A percentile compares a stretch with the other conserved stretches of the same genome.
Evolutionary conservation across 345 rosid genomes (phyloP).

Genomic region (Dipteronia sinensis): DNA sequence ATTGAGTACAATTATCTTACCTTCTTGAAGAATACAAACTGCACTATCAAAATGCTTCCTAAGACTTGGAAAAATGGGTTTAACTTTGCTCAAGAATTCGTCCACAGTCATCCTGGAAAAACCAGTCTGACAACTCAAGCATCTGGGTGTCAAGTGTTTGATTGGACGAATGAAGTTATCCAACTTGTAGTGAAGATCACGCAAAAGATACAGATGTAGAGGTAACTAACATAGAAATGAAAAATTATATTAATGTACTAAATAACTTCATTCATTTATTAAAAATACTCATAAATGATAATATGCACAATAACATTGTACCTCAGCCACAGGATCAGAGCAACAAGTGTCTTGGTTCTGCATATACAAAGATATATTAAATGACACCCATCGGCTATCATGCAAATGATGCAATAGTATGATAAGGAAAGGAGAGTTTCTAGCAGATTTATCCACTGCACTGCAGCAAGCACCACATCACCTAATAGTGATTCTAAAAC

Average conservation of each 20-base stretch:
- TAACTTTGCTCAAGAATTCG: slow-evolving; percentile 45
- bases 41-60: slow-evolving; percentile 57
- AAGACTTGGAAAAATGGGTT: slow-evolving; percentile 57
- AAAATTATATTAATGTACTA: slow-evolving; percentile 7
- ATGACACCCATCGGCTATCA: slow-evolving; percentile 14
- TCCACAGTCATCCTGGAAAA: slow-evolving; percentile 41
- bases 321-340: slow-evolving; percentile 76
- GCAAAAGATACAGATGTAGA: slow-evolving; percentile 62
- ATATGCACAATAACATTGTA: slow-evolving; percentile 26
- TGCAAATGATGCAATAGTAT: not conserved
- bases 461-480: not conserved
- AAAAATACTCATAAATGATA: not conserved
- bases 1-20: slow-evolving; percentile 37
- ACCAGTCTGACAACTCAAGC: slow-evolving; percentile 40
- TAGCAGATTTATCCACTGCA: not conserved
- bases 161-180: slow-evolving; percentile 50
- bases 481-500: not conserved
- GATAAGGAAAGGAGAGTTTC: not conserved
- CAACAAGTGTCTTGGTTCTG: slow-evolving; percentile 58
- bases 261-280: not conserved
- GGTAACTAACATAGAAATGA: slow-evolving; percentile 62
- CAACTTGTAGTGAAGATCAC: slow-evolving; percentile 70
- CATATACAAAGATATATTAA: slow-evolving; percentile 28
- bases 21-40: slow-evolving; percentile 55
- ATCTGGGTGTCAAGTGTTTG: slow-evolving; percentile 43